These are phyloP conservation scores for Xylaria sp. DNA, from an alignment of 2,329 filamentous ascomycete genomes.

Conservation along the genomic window DNA sequence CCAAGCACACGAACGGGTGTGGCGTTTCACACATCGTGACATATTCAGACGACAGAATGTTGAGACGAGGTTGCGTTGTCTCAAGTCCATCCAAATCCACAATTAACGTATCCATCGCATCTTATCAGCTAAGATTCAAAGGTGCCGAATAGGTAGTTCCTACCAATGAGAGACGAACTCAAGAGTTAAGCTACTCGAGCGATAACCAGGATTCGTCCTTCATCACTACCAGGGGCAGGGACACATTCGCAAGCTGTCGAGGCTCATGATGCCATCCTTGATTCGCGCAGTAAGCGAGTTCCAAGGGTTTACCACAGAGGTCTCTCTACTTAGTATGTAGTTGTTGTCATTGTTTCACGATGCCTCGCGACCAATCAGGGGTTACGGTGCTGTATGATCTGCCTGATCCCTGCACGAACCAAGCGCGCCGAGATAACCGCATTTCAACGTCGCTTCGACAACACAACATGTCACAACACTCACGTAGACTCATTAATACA, in stretches of 20 bases:
- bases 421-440: conserved; percentile 16
- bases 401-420: conserved; percentile 37
- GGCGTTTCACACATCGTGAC: conserved; percentile 29
- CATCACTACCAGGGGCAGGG: not conserved
- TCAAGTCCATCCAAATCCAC: conserved; percentile 14
- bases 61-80: conserved; percentile 17
- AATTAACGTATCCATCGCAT: not conserved
- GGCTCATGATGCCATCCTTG: conserved; percentile 17
- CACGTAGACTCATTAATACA: accelerated
- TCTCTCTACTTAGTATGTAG: not conserved
- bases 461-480: not conserved
- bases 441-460: conserved; percentile 20
- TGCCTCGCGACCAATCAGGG: conserved; percentile 39
- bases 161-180: not conserved
- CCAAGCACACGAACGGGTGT: conserved; percentile 1
- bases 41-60: conserved; percentile 13
- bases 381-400: conserved; percentile 39
- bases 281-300: conserved; percentile 1
- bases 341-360: conserved; percentile 41
- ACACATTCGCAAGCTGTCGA: not conserved
- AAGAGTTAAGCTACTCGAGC: not conserved
- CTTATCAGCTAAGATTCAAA: conserved; percentile 13
- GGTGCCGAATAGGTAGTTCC: not conserved
- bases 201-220: conserved; percentile 1
- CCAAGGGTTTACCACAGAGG: conserved; percentile 27